Percentiles rank a stretch among this genome's conserved stretches.
These are phyloP conservation scores for Pleurotus pulmonarius DNA, from an alignment of 768 basidiomycete genomes.

Conservation along the genomic window DNA sequence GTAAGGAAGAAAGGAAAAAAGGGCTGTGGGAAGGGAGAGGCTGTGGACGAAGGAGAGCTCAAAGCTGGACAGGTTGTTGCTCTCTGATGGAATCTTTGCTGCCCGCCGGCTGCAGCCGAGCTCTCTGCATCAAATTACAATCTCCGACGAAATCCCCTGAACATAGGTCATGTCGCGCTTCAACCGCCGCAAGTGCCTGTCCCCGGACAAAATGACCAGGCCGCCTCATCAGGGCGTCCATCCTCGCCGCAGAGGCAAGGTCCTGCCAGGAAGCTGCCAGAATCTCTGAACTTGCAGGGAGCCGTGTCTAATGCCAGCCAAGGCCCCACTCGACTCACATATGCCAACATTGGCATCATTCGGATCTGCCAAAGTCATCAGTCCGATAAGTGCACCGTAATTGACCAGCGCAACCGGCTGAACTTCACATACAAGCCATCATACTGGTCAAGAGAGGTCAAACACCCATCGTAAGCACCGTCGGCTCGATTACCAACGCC, in stretches of 20 bases:
- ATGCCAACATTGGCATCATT: constrained; percentile 3
- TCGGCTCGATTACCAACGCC: too few relatives aligned
- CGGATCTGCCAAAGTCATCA: constrained; percentile 3
- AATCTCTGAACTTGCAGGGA: too few relatives aligned
- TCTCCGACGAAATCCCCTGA: constrained; percentile 12
- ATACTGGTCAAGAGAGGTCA: too few relatives aligned
- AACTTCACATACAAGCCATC: too few relatives aligned
- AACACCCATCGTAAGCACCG: too few relatives aligned
- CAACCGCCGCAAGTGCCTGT: constrained; percentile 12
- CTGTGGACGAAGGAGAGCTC: constrained; percentile 20
- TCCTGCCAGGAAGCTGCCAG: too few relatives aligned
- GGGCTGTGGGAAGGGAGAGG: constrained; percentile 20
- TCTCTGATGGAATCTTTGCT: constrained; percentile 21
- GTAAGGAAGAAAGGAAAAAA: constrained; percentile 15
- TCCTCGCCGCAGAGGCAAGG: too few relatives aligned
- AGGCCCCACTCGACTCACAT: neutral
- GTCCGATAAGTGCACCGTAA: neutral
- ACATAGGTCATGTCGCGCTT: neutral
- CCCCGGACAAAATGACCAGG: neutral
- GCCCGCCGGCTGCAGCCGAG: constrained; percentile 15
- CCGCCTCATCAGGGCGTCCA: too few relatives aligned
- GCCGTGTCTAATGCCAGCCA: neutral
- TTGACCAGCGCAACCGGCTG: too few relatives aligned
- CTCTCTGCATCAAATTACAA: constrained; percentile 6
- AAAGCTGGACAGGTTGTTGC: constrained; percentile 15